These are phyloP conservation scores for Tulasnella calospora DNA, from an alignment of 768 basidiomycete genomes.

Conservation along the genomic window DNA sequence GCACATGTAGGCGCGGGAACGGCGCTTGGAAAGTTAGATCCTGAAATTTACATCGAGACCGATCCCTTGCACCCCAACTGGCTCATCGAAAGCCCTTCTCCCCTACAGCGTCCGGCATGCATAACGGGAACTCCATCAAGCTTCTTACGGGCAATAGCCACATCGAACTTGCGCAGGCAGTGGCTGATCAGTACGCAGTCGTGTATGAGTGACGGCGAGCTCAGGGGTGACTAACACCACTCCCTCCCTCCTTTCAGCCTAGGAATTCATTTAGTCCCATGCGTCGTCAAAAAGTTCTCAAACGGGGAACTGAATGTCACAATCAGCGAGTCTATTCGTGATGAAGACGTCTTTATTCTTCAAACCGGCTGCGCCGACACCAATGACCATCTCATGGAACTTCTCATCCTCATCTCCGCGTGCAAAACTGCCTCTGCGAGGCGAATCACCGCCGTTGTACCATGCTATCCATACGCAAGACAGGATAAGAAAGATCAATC, in stretches of 20 bases:
- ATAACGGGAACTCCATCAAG: constrained; percentile 35
- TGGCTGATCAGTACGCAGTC: constrained; percentile 92
- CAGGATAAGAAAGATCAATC: constrained; percentile 99
- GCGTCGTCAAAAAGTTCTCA: constrained; percentile 83
- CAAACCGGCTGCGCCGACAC: constrained; percentile 86
- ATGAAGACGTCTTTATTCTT: constrained; percentile 98
- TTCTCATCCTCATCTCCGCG: constrained; percentile 95
- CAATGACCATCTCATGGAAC: constrained; percentile 97
- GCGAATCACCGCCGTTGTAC: constrained; percentile 94
- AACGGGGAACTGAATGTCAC: constrained; percentile 95
- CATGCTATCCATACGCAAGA: constrained; percentile 93
- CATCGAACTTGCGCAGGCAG: constrained; percentile 90
- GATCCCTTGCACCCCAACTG: neutral
- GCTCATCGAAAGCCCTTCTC: neutral
- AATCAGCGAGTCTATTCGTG: constrained; percentile 90
- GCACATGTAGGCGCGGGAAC: neutral
- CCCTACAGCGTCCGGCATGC: constrained; percentile 24
- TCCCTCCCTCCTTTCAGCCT: constrained; percentile 63
- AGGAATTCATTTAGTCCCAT: constrained; percentile 77
- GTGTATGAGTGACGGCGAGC: constrained; percentile 20
- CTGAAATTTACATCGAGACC: constrained; percentile 2
- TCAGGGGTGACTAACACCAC: constrained; percentile 31
- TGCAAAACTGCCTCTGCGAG: constrained; percentile 95
- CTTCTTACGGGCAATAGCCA: constrained; percentile 64
- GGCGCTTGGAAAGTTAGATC: neutral